Percentiles rank a stretch among this genome's conserved stretches.
Conservation (phyloP, 768 basidiomycete genomes). For the Agrocybe pediades region DNA sequence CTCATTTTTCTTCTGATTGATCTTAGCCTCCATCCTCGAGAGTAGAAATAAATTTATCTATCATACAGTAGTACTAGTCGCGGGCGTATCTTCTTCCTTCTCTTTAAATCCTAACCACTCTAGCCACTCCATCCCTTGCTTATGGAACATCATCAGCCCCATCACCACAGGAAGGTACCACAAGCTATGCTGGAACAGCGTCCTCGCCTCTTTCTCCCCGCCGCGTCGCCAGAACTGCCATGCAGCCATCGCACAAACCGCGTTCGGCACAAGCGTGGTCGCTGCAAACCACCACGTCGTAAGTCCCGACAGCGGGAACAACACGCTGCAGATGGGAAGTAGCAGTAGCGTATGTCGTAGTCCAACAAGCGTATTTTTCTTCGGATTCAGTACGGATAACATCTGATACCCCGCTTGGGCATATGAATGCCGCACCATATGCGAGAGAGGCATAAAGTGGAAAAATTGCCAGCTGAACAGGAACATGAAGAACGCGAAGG, state of each 20-base stretch:
- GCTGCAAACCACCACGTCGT: slow-evolving; percentile 91
- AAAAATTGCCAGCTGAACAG: slow-evolving; percentile 99
- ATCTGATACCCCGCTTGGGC: slow-evolving; percentile 93
- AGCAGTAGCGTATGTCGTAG: slow-evolving; percentile 81
- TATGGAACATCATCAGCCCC: slow-evolving; percentile 94
- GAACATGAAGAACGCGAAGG: slow-evolving; percentile 78
- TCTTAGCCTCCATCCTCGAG: background rate
- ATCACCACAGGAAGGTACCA: slow-evolving; percentile 92
- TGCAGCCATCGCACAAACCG: slow-evolving; percentile 65
- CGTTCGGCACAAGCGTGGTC: slow-evolving; percentile 77
- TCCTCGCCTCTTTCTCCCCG: slow-evolving; percentile 76
- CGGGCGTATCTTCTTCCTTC: slow-evolving; percentile 20
- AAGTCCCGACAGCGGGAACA: slow-evolving; percentile 86
- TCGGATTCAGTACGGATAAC: slow-evolving; percentile 80
- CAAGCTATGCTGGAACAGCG: slow-evolving; percentile 77
- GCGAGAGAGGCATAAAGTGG: slow-evolving; percentile 93
- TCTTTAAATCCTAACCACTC: slow-evolving; percentile 54
- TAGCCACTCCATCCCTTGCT: slow-evolving; percentile 80
- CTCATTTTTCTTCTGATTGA: background rate
- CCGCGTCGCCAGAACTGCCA: slow-evolving; percentile 74
- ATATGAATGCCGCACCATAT: slow-evolving; percentile 85
- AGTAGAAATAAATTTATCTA: too few species aligned
- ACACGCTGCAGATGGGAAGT: slow-evolving; percentile 73
- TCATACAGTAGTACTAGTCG: too few species aligned
- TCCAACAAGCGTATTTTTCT: slow-evolving; percentile 81